phyloP scores from a whole-genome alignment of 2,329 filamentous ascomycete genomes.

The Nakataea oryzae region DNA sequence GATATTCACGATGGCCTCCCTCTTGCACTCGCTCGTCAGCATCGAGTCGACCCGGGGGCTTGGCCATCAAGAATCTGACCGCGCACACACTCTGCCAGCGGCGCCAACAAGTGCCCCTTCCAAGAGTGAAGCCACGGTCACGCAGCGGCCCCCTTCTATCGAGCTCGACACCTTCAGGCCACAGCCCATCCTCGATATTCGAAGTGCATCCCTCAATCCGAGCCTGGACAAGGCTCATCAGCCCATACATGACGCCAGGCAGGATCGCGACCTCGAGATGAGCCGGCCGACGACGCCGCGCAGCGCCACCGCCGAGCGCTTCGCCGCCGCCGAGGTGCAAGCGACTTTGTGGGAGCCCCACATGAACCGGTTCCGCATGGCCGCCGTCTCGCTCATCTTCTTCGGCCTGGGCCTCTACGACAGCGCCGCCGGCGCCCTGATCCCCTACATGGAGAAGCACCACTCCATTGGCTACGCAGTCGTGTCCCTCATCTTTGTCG shows the following conservation, averaged over 20 bases:
- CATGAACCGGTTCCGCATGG: conserved; percentile 62
- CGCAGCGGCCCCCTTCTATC: conserved; percentile 18
- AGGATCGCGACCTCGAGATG: conserved; percentile 33
- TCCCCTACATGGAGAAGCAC: conserved; percentile 68
- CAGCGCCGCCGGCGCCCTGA: conserved; percentile 64
- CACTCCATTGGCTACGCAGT: conserved; percentile 69
- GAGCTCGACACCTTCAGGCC: conserved; percentile 14
- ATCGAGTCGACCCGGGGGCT: conserved; percentile 13
- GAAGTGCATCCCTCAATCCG: background rate
- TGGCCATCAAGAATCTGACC: conserved; percentile 10
- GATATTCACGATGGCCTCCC: background rate
- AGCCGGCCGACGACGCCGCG: conserved; percentile 36
- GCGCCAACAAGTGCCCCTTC: conserved; percentile 22
- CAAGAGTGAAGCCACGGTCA: conserved; percentile 27
- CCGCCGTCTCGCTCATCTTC: conserved; percentile 53
- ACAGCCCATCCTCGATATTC: background rate
- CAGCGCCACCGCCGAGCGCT: conserved; percentile 14
- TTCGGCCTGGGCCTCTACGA: conserved; percentile 66
- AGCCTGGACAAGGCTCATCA: background rate
- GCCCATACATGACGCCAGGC: conserved; percentile 2
- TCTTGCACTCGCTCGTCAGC: conserved; percentile 6
- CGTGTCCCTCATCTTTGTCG: conserved; percentile 74
- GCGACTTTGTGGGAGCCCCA: conserved; percentile 49
- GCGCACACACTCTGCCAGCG: conserved; percentile 16
- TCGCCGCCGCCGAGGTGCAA: conserved; percentile 32